Percentiles rank a stretch among this genome's conserved stretches.
These are phyloP conservation scores for Myxozyma mucilagina DNA, from an alignment of 805 yeast species.

Conservation along the genomic window DNA sequence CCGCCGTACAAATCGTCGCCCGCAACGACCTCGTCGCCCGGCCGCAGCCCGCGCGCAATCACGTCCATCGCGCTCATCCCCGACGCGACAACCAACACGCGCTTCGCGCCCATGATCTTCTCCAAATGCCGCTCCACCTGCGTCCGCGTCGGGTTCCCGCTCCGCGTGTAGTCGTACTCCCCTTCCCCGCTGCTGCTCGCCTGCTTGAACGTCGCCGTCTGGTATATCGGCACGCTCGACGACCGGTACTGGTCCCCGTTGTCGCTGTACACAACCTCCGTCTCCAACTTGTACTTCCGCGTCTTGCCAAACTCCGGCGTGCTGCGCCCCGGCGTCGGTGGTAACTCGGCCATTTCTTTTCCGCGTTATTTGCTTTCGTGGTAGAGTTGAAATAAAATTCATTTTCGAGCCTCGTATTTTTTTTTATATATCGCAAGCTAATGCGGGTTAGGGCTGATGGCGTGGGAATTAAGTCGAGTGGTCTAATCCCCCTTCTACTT, in stretches of 20 bases:
- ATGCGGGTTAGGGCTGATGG: too few species aligned
- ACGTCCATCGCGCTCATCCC: constrained; percentile 95
- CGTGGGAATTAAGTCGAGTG: too few species aligned
- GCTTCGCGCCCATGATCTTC: constrained; percentile 72
- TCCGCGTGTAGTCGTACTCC: constrained; percentile 81
- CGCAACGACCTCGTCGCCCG: constrained; percentile 90
- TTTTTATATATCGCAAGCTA: too few species aligned
- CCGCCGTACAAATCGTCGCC: constrained; percentile 97
- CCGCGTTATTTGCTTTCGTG: too few species aligned
- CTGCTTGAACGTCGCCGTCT: constrained; percentile 93
- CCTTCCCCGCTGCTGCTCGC: constrained; percentile 71
- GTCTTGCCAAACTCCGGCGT: constrained; percentile 38
- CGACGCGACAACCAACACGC: constrained; percentile 77
- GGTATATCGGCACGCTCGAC: constrained; percentile 85
- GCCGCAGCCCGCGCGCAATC: constrained; percentile 65
- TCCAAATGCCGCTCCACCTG: constrained; percentile 75
- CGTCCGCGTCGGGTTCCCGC: constrained; percentile 92
- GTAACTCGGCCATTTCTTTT: constrained; percentile 15
- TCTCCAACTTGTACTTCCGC: constrained; percentile 54
- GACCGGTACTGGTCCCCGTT: constrained; percentile 72
- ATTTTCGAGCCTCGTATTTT: too few species aligned
- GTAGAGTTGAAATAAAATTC: too few species aligned
- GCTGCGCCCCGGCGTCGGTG: constrained; percentile 45
- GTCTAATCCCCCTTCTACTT: too few species aligned
- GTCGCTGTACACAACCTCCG: constrained; percentile 65